These are phyloP conservation scores for Ampelocalamus luodianensis DNA, from an alignment of 176 grass and related monocot species.

Conservation along the genomic window DNA sequence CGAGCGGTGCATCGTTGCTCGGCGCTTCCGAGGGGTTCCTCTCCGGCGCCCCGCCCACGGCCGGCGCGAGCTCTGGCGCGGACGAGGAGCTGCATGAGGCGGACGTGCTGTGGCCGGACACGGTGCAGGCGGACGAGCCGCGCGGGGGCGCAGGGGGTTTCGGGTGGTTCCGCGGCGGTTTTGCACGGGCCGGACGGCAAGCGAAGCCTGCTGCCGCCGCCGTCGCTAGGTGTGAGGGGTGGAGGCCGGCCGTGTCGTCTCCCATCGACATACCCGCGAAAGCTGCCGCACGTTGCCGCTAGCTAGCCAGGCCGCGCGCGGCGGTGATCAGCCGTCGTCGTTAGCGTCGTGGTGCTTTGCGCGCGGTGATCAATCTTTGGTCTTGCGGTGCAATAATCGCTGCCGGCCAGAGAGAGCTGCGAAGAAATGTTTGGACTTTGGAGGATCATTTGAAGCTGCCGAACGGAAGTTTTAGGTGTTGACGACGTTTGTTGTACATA, in stretches of 20 bases:
- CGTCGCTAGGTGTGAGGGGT: not conserved
- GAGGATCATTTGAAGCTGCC: not conserved
- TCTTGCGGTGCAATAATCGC: not conserved
- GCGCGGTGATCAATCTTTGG: not conserved
- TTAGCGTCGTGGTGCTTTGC: not conserved
- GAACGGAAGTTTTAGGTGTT: not conserved
- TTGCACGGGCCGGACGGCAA: not conserved
- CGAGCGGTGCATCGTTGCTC: not conserved
- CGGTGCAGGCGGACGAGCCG: not conserved
- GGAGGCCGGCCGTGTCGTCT: conserved; percentile 32
- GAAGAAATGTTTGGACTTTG: not conserved
- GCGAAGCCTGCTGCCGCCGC: not conserved
- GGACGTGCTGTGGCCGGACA: conserved; percentile 61
- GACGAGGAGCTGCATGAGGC: conserved; percentile 54
- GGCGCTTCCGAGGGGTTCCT: not conserved
- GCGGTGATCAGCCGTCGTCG: not conserved
- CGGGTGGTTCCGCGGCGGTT: not conserved
- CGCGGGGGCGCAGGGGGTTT: not conserved
- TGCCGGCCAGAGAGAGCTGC: not conserved
- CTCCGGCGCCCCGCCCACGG: not conserved
- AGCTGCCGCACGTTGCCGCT: not conserved
- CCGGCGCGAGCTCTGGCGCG: not conserved
- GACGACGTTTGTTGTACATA: not conserved
- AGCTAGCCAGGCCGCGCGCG: not conserved
- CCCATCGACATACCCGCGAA: conserved; percentile 33